Conservation (phyloP, 257 asterid species). For the Ilex aquifolium region DNA sequence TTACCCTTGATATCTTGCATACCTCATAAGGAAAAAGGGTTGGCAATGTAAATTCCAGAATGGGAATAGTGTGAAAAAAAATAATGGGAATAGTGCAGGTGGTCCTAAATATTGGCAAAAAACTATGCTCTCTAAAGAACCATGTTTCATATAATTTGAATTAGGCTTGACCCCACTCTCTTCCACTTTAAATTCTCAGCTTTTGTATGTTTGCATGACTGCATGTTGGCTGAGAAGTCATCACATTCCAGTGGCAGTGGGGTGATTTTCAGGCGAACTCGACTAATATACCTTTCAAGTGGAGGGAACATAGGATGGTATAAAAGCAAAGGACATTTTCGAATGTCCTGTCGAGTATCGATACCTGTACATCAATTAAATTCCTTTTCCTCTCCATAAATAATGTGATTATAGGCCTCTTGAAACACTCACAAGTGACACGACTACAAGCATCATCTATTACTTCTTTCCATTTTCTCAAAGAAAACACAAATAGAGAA, state of each 20-base stretch:
- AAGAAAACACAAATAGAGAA: not conserved
- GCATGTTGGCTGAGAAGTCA: slow-evolving; percentile 12
- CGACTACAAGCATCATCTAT: not conserved
- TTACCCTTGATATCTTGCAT: slow-evolving; percentile 22
- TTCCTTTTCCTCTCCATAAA: slow-evolving; percentile 55
- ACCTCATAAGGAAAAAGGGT: slow-evolving; percentile 8
- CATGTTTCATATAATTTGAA: slow-evolving; percentile 9
- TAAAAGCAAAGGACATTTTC: slow-evolving; percentile 42
- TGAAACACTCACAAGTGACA: slow-evolving; percentile 15
- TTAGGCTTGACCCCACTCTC: slow-evolving; percentile 4
- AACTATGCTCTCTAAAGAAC: slow-evolving; percentile 10
- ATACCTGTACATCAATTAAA: slow-evolving; percentile 20
- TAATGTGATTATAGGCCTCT: slow-evolving; percentile 29
- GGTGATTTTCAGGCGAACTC: slow-evolving; percentile 30
- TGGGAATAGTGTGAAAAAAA: too few species aligned
- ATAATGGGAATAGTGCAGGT: too few species aligned
- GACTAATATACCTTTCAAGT: slow-evolving; percentile 33
- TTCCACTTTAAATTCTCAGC: slow-evolving; percentile 15
- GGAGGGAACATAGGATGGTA: slow-evolving; percentile 55
- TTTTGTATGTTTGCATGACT: slow-evolving; percentile 14
- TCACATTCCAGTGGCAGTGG: slow-evolving; percentile 14
- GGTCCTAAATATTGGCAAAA: not conserved
- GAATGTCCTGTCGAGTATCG: slow-evolving; percentile 68
- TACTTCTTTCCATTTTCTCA: not conserved
- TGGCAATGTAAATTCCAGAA: slow-evolving; percentile 1